Percentiles rank a stretch among this genome's conserved stretches.
Conservation (phyloP, 164 flowering plant genomes). For the Malania oleifera region DNA sequence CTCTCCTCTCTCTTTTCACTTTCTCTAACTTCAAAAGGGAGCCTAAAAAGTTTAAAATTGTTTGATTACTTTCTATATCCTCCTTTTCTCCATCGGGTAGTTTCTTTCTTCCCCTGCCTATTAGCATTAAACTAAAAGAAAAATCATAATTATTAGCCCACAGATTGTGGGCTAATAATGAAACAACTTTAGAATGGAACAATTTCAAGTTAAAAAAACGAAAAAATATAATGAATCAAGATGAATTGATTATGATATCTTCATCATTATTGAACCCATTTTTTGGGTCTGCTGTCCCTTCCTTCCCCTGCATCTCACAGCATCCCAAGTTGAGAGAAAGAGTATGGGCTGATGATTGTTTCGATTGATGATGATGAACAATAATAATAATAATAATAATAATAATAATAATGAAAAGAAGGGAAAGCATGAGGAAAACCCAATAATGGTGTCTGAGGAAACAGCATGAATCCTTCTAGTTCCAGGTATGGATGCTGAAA, state of each 20-base stretch:
- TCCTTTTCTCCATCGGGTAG: no score
- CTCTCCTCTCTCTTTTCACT: no score
- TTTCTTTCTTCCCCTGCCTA: no score
- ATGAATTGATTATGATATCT: background rate
- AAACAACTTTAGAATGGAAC: no score
- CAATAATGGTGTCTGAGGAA: constrained; percentile 17
- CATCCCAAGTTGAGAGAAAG: constrained; percentile 18
- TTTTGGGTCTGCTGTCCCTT: constrained; percentile 13
- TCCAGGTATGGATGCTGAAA: constrained; percentile 16
- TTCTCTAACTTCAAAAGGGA: no score
- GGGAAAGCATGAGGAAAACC: constrained; percentile 6
- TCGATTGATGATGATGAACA: constrained; percentile 5
- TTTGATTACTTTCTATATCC: no score
- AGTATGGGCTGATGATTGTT: constrained; percentile 6
- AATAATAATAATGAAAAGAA: constrained; percentile 11
- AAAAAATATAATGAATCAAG: no score
- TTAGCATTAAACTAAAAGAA: no score
- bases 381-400: constrained; percentile 18
- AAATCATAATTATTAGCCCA: no score
- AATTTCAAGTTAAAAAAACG: no score
- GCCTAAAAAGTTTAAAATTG: no score
- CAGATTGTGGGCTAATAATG: no score
- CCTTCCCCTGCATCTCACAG: constrained; percentile 17
- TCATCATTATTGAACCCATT: constrained; percentile 2
- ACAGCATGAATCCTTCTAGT: constrained; percentile 25